Evolutionary conservation across 306 rosid species (phyloP), one percentile per base, ranked within the genome.

Genomic region (Malus sylvestris): DNA sequence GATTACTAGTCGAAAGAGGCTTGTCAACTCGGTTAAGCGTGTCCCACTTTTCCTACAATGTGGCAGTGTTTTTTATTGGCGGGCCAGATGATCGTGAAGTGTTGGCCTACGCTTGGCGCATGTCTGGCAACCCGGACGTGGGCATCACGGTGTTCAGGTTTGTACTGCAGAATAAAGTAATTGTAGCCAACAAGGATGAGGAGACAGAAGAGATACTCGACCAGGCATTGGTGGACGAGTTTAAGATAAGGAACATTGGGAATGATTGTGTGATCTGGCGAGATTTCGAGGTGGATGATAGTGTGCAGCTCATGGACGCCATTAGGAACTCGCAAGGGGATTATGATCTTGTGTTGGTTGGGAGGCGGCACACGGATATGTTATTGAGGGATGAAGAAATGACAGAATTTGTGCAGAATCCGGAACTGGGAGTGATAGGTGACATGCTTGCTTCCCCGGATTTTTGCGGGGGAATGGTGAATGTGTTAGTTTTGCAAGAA

Each of bases 31-130:
- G 77, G 2, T 51, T 62, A 13, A 60, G 46, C 0, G n/a, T 73
- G 14, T 1, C 58, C 2, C 55, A 65, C 2, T 1, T 51, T 14
- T 68, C 62, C 22, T 77, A 80, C 79, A 77, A 83, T 19, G 87
- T 90, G 3, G 90, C 76, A 0, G 29, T 81, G 1, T 78, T 90
- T 65, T 92, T 90, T 30, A 6, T 87, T 0, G 96, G 97, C 0
- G 93, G 97, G 10, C 8, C 80, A 0, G 93, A 92, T 9, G 96
- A 92, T 10, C 77, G 91, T 1, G 96, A 90, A 80, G 90, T 90
- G 0, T 19, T 92, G n/a, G 85, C 96, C 0, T 80, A 80, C 30
- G 93, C 83, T 1, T 53, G 71, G 5, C 83, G 90, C 8, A 89
- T 91, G 90, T 66, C 80, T 2, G 80, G 76, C 18, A 38, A 84